Base-by-base conservation (phyloP, 495 filamentous ascomycete species). In the Amniculicola lignicola region DNA sequence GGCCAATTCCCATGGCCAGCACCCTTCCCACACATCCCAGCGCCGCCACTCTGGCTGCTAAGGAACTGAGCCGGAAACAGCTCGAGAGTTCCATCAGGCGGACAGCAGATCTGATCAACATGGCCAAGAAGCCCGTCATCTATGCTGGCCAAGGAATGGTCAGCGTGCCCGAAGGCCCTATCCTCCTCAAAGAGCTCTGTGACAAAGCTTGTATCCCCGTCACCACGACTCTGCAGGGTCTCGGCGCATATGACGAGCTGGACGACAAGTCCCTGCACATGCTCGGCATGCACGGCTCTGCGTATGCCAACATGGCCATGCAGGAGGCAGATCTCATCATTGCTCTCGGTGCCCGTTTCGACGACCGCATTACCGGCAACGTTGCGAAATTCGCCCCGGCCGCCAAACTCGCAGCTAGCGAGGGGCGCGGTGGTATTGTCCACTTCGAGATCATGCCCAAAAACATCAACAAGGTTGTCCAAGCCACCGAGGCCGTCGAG, bases 381-480 rank as follows among this genome's bases (percentile, higher is more conserved):
- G 67, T 88, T 11, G 52, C 77, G 51, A 84, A 82, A 67, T 90
- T 89, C 51, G 86, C 82, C 2, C 86, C 86, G 3, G 73, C 71
- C 10, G 86, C 86, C 23, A 83, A 78, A 69, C 74, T 76, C 18
- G 86, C 86, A 0, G 86, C 84, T 12, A 70, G 72, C 11, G 86
- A 89, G 65, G 79, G 79, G 10, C 83, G 86, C 33, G 86, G 86
- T 50, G 86, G 86, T 57, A 90, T 90, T 62, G 75, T 90, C 35
- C 86, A 90, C 69, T 90, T 90, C 50, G 86, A 89, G 65, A 85
- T 90, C 57, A 78, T 88, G 79, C 86, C 86, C 29, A 90, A 90
- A 77, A 90, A 90, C 70, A 89, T 90, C 72, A 90, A 90, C 78
- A 90, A 89, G 72, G 86, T 90, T 39, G 81, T 90, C 10, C 86